Percentiles rank a stretch among this genome's conserved stretches.
Evolutionary conservation across 176 grass and related monocot species (phyloP).

Genomic region (Bonia amplexicaulis): DNA sequence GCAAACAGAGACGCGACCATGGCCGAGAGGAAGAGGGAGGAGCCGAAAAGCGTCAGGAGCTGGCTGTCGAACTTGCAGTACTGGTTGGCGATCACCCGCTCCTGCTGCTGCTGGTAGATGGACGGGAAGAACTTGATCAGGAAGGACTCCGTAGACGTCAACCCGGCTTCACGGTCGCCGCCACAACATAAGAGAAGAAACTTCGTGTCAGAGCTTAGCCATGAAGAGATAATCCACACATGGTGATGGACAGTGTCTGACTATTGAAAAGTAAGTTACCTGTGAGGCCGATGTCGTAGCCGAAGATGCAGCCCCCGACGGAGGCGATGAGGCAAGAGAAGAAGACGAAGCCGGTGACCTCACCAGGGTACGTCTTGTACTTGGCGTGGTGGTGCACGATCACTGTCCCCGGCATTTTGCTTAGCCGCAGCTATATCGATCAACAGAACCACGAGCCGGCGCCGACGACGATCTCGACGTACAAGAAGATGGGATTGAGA

Average conservation of each 20-base stretch:
- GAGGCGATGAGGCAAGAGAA: conserved; percentile 48
- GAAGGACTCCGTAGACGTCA: conserved; percentile 49
- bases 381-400: conserved; percentile 49
- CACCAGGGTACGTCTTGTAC: conserved; percentile 43
- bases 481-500: not conserved
- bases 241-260: not conserved
- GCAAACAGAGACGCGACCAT: conserved; percentile 33
- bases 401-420: conserved; percentile 43
- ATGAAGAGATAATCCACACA: not conserved
- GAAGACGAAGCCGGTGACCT: conserved; percentile 46
- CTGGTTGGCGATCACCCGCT: conserved; percentile 51
- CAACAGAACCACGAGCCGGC: not conserved
- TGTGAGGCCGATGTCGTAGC: conserved; percentile 50
- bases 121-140: conserved; percentile 46
- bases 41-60: conserved; percentile 67
- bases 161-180: conserved; percentile 9
- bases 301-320: conserved; percentile 51
- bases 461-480: not conserved
- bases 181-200: not conserved
- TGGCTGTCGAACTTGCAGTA: conserved; percentile 99
- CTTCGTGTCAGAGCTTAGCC: not conserved
- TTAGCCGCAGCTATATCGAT: not conserved
- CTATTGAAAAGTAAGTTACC: not conserved
- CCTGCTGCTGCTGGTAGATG: conserved; percentile 37
- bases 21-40: conserved; percentile 55